Conservation (phyloP, 805 yeast genomes). For the Schizosaccharomyces cryophilus region DNA sequence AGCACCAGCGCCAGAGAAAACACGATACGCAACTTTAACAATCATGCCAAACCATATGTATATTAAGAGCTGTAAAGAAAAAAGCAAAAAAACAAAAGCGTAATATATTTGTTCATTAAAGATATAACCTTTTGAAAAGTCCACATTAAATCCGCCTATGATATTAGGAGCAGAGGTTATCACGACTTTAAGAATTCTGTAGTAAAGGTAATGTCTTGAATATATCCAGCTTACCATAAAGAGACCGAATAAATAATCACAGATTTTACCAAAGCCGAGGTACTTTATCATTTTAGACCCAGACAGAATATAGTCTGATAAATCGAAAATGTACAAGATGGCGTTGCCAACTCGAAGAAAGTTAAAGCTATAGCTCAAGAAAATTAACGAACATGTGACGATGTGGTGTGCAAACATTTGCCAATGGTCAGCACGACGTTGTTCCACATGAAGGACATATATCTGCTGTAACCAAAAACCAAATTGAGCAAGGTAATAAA, state of each 20-base stretch:
- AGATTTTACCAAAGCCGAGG: constrained; percentile 30
- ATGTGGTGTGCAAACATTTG: constrained; percentile 83
- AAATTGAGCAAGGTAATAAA: constrained; percentile 47
- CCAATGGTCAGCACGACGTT: constrained; percentile 50
- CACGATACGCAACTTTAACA: constrained; percentile 40
- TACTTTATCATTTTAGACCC: constrained; percentile 58
- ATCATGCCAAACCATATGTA: constrained; percentile 57
- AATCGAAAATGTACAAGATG: constrained; percentile 58
- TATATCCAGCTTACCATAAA: constrained; percentile 48
- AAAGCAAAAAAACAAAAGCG: constrained; percentile 28
- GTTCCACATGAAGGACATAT: constrained; percentile 52
- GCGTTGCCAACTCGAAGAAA: constrained; percentile 58
- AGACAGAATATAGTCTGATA: constrained; percentile 48
- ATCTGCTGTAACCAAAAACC: constrained; percentile 65
- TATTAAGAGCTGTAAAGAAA: constrained; percentile 40
- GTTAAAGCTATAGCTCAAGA: constrained; percentile 50
- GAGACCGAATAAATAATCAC: constrained; percentile 44
- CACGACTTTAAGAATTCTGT: constrained; percentile 38
- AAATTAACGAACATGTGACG: constrained; percentile 40
- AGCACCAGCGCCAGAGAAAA: constrained; percentile 48
- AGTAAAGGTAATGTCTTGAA: constrained; percentile 50
- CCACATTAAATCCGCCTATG: constrained; percentile 12
- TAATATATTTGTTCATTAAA: constrained; percentile 4
- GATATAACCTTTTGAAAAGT: constrained; percentile 6
- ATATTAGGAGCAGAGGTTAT: constrained; percentile 21